These are phyloP conservation scores for Malus asiatica DNA, from an alignment of 306 rosid genomes.

Conservation along the genomic window DNA sequence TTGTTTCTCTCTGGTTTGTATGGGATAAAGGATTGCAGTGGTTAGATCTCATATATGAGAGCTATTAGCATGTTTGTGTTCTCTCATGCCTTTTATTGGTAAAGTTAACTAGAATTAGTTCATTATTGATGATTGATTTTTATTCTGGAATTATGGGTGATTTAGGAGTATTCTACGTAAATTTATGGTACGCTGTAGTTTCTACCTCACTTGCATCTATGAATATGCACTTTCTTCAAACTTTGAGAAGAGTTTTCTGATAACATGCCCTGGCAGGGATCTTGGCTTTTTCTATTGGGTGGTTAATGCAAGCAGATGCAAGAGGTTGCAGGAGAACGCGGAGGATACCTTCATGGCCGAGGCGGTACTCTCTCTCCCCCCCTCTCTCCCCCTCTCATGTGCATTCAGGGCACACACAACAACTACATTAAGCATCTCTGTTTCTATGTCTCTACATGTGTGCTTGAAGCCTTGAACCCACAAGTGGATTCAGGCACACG, in stretches of 20 bases:
- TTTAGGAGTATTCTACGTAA: not conserved
- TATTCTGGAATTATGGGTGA: not conserved
- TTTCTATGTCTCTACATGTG: slow-evolving; percentile 7
- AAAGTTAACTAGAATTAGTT: not conserved
- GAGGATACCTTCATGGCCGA: slow-evolving; percentile 98
- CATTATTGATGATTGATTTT: not conserved
- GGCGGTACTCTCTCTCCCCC: slow-evolving; percentile 58
- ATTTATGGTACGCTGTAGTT: not conserved
- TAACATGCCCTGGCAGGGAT: slow-evolving; percentile 99
- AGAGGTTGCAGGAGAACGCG: slow-evolving; percentile 99
- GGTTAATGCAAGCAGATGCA: slow-evolving; percentile 89
- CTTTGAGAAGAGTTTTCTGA: slow-evolving; percentile 55
- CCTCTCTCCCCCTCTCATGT: not conserved
- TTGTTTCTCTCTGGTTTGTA: not conserved
- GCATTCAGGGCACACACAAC: not conserved
- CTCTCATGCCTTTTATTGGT: no score
- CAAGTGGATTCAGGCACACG: not conserved
- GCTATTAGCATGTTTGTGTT: not conserved
- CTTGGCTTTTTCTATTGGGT: slow-evolving; percentile 72
- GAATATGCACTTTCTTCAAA: slow-evolving; percentile 9
- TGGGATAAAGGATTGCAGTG: not conserved
- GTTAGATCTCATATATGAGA: not conserved
- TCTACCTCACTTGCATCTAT: slow-evolving; percentile 5
- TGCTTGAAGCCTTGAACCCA: not conserved
- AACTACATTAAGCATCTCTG: not conserved